Evolutionary conservation across 1,284 basidiomycete genomes (phyloP), one percentile per base, ranked within the genome.

Genomic region (Meripilus lineatus): DNA sequence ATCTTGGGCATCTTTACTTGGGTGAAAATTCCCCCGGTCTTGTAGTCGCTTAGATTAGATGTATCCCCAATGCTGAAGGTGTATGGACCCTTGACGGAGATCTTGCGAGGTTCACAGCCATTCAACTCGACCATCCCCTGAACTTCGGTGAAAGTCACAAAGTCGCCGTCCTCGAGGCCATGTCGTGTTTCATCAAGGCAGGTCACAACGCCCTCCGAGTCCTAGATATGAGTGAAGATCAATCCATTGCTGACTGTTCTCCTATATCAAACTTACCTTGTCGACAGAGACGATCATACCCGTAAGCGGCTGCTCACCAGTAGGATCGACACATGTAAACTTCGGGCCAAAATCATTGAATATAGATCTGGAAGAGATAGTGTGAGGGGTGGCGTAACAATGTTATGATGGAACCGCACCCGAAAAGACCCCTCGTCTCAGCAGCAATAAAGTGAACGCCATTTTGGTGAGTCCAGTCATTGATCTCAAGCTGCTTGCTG

Each of bases 1-100:
- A 92, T 78, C 72, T 96, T 97, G 18, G 96, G 96, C 93, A 96
- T 94, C 74, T 99, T 99, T 58, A 99, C 93, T 68, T 99, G 96
- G 14, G 91, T 94, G 64, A 99, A 99, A 54, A 95, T 88, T 40
- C 96, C 96, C 24, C 94, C 96, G 24, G 81, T 69, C 58, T 85
- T 82, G 72, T 99, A 99, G 38, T 82, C 75, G 41, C 85, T 75
- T 15, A 94, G 63, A 26, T 75, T 75, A 20, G 81, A 79, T 1
- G 93, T 96, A 63, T 96, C 89, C 3, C 93, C 94, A 44, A 98
- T 94, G 5, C 86, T 73, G 66, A 98, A 98, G 1, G 93, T 96
- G 63, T 97, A 98, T 1, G 93, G 94, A 2, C 93, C 96, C 63
- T 97, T 98, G 54, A 97, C 92, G 7, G 86, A 75, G 40, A 99